Conservation (phyloP, 1,139 yeast genomes). For the Taphrina communis region DNA sequence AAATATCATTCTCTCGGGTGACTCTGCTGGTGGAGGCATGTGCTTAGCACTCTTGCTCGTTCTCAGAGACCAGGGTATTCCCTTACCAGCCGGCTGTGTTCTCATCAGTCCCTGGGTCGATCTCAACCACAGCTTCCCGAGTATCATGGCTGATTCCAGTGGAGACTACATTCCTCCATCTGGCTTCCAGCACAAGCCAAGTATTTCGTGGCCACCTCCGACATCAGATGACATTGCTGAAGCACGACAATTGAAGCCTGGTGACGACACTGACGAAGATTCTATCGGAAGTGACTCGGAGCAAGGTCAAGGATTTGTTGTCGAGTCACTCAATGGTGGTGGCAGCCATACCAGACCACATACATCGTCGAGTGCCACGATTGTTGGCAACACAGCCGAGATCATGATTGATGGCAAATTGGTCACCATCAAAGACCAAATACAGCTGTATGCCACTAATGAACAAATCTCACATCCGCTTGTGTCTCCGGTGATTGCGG, state of each 20-base stretch:
- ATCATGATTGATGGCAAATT: conserved; percentile 33
- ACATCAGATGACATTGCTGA: conserved; percentile 36
- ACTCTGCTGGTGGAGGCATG: conserved; percentile 46
- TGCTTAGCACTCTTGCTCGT: conserved; percentile 41
- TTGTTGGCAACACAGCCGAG: conserved; percentile 27
- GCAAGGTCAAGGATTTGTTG: conserved; percentile 23
- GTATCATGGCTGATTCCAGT: conserved; percentile 42
- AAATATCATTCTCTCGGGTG: conserved; percentile 46
- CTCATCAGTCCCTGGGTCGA: conserved; percentile 46
- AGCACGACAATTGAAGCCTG: conserved; percentile 17
- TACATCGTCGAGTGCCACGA: conserved; percentile 12
- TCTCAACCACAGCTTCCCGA: conserved; percentile 46
- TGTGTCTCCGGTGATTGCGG: conserved; percentile 40
- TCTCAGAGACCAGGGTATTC: conserved; percentile 42
- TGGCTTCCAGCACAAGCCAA: conserved; percentile 42
- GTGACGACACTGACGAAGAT: conserved; percentile 12
- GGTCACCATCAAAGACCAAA: conserved; percentile 36
- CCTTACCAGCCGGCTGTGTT: conserved; percentile 46
- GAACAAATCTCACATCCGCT: conserved; percentile 40
- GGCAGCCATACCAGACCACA: not conserved
- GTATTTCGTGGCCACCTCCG: conserved; percentile 41
- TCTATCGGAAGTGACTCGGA: conserved; percentile 11
- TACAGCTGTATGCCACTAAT: conserved; percentile 42
- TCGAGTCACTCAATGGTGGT: conserved; percentile 11
- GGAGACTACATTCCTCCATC: conserved; percentile 46